Conservation (phyloP, 169 alveolate genomes). For the Eimeria necatrix region DNA sequence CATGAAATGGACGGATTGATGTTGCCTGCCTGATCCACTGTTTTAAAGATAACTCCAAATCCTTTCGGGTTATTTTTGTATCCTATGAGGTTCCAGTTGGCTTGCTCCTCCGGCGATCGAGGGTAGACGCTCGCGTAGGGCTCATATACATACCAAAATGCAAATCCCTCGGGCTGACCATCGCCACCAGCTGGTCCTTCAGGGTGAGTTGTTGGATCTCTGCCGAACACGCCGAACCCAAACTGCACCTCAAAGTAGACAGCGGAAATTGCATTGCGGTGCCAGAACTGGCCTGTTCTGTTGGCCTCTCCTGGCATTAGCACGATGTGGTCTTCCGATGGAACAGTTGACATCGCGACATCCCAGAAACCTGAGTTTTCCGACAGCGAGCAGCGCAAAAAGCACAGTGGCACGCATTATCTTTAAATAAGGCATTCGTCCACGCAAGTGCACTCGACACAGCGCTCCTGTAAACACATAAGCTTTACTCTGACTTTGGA, state of each 20-base stretch:
- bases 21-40: conserved; percentile 80
- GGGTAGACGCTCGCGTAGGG: conserved; percentile 82
- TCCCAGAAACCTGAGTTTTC: conserved; percentile 82
- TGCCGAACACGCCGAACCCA: conserved; percentile 83
- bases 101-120: conserved; percentile 82
- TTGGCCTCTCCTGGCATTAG: conserved; percentile 85
- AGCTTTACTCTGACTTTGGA: neutral
- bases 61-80: conserved; percentile 85
- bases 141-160: conserved; percentile 86
- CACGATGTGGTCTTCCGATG: conserved; percentile 83
- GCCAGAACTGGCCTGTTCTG: conserved; percentile 87
- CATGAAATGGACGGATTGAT: conserved; percentile 84
- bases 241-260: conserved; percentile 84
- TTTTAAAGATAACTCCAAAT: conserved; percentile 84
- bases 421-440: no score
- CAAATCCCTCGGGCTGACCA: conserved; percentile 85
- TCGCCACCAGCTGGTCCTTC: conserved; percentile 20
- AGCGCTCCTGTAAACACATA: neutral
- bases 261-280: conserved; percentile 83
- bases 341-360: conserved; percentile 85
- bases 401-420: neutral
- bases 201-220: conserved; percentile 1
- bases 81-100: conserved; percentile 83
- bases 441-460: neutral
- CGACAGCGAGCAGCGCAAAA: neutral